Conservation (phyloP, 305 asterid genomes). For the Fraxinus platypoda region DNA sequence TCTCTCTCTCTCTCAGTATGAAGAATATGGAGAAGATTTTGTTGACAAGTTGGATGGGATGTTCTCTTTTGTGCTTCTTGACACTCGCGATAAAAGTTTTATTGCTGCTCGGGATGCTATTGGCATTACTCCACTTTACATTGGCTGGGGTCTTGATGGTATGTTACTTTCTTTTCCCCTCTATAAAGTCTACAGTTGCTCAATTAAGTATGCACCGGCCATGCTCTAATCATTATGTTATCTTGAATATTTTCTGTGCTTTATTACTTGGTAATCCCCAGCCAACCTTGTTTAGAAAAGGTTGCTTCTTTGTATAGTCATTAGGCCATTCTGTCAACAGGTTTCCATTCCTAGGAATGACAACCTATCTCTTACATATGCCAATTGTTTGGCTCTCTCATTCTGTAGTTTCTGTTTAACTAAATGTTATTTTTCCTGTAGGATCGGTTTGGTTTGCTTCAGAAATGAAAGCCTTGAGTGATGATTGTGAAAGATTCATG, state of each 20-base stretch:
- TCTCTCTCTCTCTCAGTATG: constrained; percentile 57
- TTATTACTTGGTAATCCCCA: constrained; percentile 13
- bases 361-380: constrained; percentile 5
- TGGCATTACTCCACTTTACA: constrained; percentile 95
- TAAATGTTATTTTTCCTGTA: constrained; percentile 41
- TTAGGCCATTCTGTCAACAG: not conserved
- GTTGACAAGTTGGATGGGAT: constrained; percentile 95
- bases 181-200: constrained; percentile 8
- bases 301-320: constrained; percentile 1
- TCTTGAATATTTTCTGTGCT: constrained; percentile 13
- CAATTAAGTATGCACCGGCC: not conserved
- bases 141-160: constrained; percentile 99
- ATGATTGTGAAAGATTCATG: constrained; percentile 93
- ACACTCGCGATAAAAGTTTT: constrained; percentile 91
- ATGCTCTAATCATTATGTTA: constrained; percentile 5
- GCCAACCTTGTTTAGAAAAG: constrained; percentile 9
- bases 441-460: constrained; percentile 99
- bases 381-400: constrained; percentile 7
- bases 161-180: constrained; percentile 20
- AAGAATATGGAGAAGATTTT: constrained; percentile 95
- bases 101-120: constrained; percentile 99
- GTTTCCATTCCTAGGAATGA: constrained; percentile 3
- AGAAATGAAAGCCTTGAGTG: constrained; percentile 98
- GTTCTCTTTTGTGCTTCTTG: constrained; percentile 99
- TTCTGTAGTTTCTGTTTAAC: constrained; percentile 4